Evolutionary conservation across 2,329 filamentous ascomycete species (phyloP), one percentile per base, ranked within the genome.

Genomic region (Trichophyton verrucosum): DNA sequence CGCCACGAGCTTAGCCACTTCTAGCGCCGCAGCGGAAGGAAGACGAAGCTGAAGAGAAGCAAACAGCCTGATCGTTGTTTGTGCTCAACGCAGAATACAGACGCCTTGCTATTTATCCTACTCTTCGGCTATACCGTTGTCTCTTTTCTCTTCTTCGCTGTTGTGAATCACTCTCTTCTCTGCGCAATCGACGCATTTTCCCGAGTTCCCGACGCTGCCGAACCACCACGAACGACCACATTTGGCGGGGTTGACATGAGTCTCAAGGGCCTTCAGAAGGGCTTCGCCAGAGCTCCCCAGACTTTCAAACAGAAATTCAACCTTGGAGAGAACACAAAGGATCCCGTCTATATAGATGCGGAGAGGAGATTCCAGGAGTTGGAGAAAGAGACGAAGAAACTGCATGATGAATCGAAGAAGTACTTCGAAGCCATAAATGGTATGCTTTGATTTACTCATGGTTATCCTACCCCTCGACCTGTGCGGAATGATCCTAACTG

Each of bases 361-460:
- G 94, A 99, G 74, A 85, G 91, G 64, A 86, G 94, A 57, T 99
- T 97, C 73, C 81, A 90, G 66, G 94, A 99, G 77, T 82, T 99
- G 65, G 94, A 99, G 76, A 87, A 80, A 66, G 91, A 99, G 78
- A 97, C 94, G 40, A 97, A 96, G 81, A 92, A 88, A 75, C 85
- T 96, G 33, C 92, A 97, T 76, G 90, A 96, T 78, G 92, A 97
- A 76, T 95, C 90, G 61, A 88, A 91, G 75, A 96, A 95, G 78
- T 99, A 99, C 76, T 96, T 95, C 69, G 86, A 96, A 60, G 89
- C 94, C 72, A 96, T 99, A 78, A 96, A 97, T 77, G 89, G 82
- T 85, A 72, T 63, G 72, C 13, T 5, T 40, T 17, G 9, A 8
- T 33, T 38, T 24, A 44, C n/a, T n/a, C n/a, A 17, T 40, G 49